These are phyloP conservation scores for Mortierella sp. DNA, from an alignment of 371 early-diverging fungal species.

Conservation along the genomic window DNA sequence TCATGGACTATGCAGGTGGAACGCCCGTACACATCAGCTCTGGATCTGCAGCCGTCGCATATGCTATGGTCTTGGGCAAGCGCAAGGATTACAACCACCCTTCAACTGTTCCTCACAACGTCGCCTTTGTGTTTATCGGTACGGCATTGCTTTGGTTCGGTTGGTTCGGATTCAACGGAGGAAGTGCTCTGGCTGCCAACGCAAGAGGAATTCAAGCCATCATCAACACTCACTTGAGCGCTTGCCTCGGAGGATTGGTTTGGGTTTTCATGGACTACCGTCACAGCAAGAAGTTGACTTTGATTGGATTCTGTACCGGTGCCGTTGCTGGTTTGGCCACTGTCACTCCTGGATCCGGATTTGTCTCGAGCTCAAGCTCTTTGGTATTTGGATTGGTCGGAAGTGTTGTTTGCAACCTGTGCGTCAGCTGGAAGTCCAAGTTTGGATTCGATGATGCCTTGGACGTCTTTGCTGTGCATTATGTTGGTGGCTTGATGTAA, in stretches of 20 bases:
- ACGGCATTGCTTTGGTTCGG: constrained; percentile 88
- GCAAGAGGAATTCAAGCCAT: constrained; percentile 82
- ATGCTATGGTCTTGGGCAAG: constrained; percentile 83
- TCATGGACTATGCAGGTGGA: constrained; percentile 90
- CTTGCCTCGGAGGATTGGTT: constrained; percentile 75
- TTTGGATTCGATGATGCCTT: constrained; percentile 90
- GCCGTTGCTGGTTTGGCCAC: constrained; percentile 92
- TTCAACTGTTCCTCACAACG: constrained; percentile 81
- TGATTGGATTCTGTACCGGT: constrained; percentile 88
- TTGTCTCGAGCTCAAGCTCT: constrained; percentile 84
- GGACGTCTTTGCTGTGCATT: constrained; percentile 91
- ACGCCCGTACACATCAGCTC: constrained; percentile 89
- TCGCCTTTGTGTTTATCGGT: constrained; percentile 85
- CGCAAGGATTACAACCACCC: constrained; percentile 74
- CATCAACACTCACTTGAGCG: constrained; percentile 80
- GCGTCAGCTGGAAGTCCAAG: constrained; percentile 79
- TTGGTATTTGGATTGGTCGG: constrained; percentile 84
- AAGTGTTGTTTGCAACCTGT: constrained; percentile 81
- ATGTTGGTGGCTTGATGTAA: constrained; percentile 85
- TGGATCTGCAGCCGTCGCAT: constrained; percentile 87
- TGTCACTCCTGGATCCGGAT: constrained; percentile 94
- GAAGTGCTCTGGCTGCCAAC: constrained; percentile 78
- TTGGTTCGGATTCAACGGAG: constrained; percentile 74
- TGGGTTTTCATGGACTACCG: constrained; percentile 84
- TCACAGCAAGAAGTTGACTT: constrained; percentile 71